These are phyloP conservation scores for Diaporthe ampelina DNA, from an alignment of 2,329 filamentous ascomycete genomes.

Conservation along the genomic window DNA sequence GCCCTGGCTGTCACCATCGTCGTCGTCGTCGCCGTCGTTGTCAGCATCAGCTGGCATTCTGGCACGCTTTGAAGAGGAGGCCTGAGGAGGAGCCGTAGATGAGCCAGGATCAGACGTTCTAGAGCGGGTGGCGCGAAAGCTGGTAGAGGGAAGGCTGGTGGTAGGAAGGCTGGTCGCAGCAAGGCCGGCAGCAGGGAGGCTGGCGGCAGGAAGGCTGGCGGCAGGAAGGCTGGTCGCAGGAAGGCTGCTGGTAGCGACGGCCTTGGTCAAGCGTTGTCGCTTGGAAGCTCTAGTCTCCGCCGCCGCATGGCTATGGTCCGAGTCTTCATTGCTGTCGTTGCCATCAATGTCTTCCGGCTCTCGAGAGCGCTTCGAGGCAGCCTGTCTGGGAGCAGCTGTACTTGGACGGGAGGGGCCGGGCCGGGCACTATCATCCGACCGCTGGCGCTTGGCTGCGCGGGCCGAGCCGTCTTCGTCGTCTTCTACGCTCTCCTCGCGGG, in stretches of 20 bases:
- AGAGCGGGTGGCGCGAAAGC: not conserved
- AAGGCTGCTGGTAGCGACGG: no score
- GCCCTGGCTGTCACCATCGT: not conserved
- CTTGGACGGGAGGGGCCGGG: not conserved
- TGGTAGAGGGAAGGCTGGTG: not conserved
- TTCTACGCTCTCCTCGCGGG: not conserved
- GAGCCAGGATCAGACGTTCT: not conserved
- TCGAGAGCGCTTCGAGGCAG: not conserved
- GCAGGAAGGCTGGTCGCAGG: no score
- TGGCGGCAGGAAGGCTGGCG: not conserved
- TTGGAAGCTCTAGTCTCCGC: not conserved
- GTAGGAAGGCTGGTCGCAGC: not conserved
- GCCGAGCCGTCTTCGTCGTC: fast-evolving
- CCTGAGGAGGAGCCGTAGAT: no score
- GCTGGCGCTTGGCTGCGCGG: not conserved
- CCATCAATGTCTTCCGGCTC: not conserved
- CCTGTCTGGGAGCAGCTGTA: fast-evolving
- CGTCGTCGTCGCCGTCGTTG: not conserved
- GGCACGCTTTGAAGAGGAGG: not conserved
- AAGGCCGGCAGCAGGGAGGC: no score
- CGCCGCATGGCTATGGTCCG: no score
- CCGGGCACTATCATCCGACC: fast-evolving
- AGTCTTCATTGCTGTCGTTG: not conserved
- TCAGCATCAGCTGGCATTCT: not conserved
- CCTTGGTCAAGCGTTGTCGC: not conserved